Evolutionary conservation across 441 rosid species (phyloP), one percentile per base, ranked within the genome.

Genomic region (Eruca vesicaria): DNA sequence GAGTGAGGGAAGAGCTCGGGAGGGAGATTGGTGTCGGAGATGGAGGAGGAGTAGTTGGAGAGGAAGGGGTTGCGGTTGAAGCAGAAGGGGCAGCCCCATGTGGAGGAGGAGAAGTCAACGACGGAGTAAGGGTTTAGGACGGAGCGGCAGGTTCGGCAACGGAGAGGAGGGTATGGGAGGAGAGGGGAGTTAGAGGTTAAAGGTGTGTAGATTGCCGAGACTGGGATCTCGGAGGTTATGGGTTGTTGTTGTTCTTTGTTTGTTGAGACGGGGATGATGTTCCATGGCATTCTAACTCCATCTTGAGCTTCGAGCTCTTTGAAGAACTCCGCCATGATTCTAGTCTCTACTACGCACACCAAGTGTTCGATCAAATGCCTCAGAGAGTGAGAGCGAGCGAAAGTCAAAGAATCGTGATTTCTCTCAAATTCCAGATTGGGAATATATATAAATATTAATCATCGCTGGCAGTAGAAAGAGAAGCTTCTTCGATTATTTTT

Each of bases 81-180:
- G 82, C 96, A 95, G 81, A 93, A 84, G 50, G 97, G 96, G 70
- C 97, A 95, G 82, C 91, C 89, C 98, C 97, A 93, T 72, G 83
- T 82, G 85, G 82, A 91, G 66, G 91, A 91, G 3, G 89, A 69
- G 81, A 84, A 95, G 79, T 95, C 98, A 20, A 91, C 89, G 62
- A 86, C 81, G 58, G 88, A 84, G 84, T 85, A 95, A 14, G 98
- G 99, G 74, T 93, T 95, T 68, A 95, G 89, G 20, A 91, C 83
- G 43, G 97, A 93, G 72, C 96, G 90, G 74, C 99, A 95, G 52
- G 82, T 83, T 18, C 95, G 91, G 81, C 97, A 93, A 63, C 97
- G 95, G 62, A 93, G 97, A 16, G 99, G 98, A 63, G 89, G 58
- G 83, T 91, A 87, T 23, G 97, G 89, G 23, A 95, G 90, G 41